Base-by-base conservation (phyloP, 495 filamentous ascomycete species). In the Penicillium argentinense region DNA sequence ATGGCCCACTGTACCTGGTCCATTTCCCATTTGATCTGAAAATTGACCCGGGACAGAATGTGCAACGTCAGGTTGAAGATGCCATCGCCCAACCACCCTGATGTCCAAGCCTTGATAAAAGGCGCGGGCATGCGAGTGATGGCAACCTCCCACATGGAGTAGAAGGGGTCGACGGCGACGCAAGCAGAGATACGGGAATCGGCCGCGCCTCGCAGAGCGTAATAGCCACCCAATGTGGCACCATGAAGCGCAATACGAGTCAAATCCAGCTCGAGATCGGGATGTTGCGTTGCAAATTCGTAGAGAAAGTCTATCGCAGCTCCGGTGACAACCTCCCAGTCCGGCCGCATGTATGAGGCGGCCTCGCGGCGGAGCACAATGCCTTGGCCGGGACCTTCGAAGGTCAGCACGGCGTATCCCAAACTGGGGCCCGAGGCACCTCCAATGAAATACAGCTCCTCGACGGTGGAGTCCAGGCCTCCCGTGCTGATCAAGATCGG, bases 361-460 rank as follows among this genome's bases (percentile, higher is more conserved):
- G 48, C 51, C 25, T 73, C 30, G 0, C 55, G 48, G 0, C 60
- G 53, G 0, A 76, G 57, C 0, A 60, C 30, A 2, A 74, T 42
- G 0, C 76, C 76, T 42, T 81, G 78, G 0, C 78, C 76, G 0
- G 78, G 78, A 0, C 75, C 76, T 2, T 80, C 76, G 27, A 71
- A 73, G 0, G 58, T 68, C 4, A 81, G 32, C 0, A 68, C 67
- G 0, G 76, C 73, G 45, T 80, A 82, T 0, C 78, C 78, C 0
- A 62, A 34, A 0, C 49, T 39, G 0, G 38, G 53, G 0, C 51
- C 76, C 0, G n/a, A 37, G 0, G 53, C 38, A 0, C 55, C 36
- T 26, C 22, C 13, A 0, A 72, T 5, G 45, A 59, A 74, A 47
- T 69, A 77, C 0, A 80, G 19, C 43, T 82, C 78, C 44, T 82